Conservation (phyloP, 176 grass and related monocot genomes). For the Chloris gayana region DNA sequence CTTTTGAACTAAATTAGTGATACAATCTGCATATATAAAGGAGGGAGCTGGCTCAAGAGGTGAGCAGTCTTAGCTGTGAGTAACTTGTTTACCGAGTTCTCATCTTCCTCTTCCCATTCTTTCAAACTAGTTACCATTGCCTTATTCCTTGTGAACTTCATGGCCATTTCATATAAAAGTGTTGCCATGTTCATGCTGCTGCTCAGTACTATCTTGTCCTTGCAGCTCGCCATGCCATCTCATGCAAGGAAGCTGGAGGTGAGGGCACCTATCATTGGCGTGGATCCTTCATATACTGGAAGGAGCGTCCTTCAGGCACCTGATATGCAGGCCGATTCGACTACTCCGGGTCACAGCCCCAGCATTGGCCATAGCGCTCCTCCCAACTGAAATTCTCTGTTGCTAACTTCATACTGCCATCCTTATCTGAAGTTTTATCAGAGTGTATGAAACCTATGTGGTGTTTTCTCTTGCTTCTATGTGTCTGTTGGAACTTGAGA, state of each 20-base stretch:
- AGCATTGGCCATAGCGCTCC: constrained; percentile 57
- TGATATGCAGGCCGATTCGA: constrained; percentile 8
- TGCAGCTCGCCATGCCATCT: constrained; percentile 45
- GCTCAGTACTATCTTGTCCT: constrained; percentile 34
- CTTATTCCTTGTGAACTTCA: constrained; percentile 18
- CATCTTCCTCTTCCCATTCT: constrained; percentile 9
- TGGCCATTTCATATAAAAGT: constrained; percentile 42
- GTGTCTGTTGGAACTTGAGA: constrained; percentile 18
- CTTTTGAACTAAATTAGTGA: constrained; percentile 45
- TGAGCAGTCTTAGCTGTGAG: constrained; percentile 33
- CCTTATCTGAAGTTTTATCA: not conserved
- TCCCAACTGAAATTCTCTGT: constrained; percentile 35
- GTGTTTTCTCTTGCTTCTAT: constrained; percentile 27
- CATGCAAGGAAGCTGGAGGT: constrained; percentile 52
- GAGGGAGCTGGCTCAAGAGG: constrained; percentile 35
- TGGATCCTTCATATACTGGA: constrained; percentile 2
- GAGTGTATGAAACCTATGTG: constrained; percentile 11
- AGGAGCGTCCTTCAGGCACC: constrained; percentile 14
- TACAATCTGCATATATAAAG: constrained; percentile 54
- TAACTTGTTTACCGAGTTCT: constrained; percentile 31
- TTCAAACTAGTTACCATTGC: constrained; percentile 17
- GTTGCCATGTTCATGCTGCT: constrained; percentile 32
- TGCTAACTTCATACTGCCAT: not conserved
- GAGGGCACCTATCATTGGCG: constrained; percentile 16
- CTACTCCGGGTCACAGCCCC: constrained; percentile 57